phyloP scores from a whole-genome alignment of 306 rosid genomes.

The Cotoneaster glaucophyllus region DNA sequence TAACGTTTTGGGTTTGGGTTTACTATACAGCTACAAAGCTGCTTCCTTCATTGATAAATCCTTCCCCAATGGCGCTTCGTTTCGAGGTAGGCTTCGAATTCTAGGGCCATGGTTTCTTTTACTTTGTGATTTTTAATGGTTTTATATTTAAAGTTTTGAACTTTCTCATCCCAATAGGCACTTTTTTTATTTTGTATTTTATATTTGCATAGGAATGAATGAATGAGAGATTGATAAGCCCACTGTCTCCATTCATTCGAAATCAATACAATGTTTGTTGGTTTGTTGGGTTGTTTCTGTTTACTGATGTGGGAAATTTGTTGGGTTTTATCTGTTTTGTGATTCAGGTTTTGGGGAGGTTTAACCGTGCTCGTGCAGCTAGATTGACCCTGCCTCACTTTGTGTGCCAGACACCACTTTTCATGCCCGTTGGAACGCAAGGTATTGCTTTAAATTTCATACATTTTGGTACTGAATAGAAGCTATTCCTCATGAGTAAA shows the following conservation, averaged over 20 bases:
- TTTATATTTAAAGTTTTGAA: neutral
- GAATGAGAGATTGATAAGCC: neutral
- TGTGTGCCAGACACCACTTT: conserved; percentile 77
- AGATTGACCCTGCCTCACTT: conserved; percentile 74
- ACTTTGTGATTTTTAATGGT: neutral
- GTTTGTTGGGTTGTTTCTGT: neutral
- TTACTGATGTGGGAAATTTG: neutral
- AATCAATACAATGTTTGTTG: neutral
- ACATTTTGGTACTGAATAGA: neutral
- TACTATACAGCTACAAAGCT: neutral
- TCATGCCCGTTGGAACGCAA: conserved; percentile 98
- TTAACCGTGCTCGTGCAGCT: conserved; percentile 93
- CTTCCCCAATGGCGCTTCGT: conserved; percentile 57
- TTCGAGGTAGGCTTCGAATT: conserved; percentile 55
- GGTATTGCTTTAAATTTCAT: conserved; percentile 36
- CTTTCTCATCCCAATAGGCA: neutral
- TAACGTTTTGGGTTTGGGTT: neutral
- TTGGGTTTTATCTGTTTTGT: conserved; percentile 5
- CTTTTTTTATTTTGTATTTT: neutral
- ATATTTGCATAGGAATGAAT: neutral
- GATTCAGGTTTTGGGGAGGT: conserved; percentile 62
- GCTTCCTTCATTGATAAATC: conserved; percentile 10
- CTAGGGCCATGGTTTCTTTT: neutral
- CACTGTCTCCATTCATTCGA: neutral
- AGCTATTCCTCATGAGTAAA: neutral